phyloP scores from a whole-genome alignment of 2,329 filamentous ascomycete genomes.

The Neofusicoccum umdonicola region DNA sequence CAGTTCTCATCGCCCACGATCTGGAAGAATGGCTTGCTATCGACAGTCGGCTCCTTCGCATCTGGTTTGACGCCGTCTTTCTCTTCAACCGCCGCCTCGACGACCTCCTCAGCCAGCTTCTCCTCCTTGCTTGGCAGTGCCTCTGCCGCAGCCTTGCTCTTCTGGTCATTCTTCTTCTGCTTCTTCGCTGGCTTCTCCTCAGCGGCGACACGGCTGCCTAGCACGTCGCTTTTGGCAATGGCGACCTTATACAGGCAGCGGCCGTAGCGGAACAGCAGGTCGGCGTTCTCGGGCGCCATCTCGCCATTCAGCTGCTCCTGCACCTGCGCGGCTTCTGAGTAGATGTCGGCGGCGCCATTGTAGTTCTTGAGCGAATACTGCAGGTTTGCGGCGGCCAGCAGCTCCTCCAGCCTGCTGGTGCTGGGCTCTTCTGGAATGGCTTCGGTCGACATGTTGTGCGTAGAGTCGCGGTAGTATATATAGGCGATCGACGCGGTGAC shows the following conservation, averaged over 20 bases:
- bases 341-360: conserved; percentile 78
- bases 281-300: conserved; percentile 84
- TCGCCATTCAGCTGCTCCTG: conserved; percentile 90
- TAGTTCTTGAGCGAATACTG: conserved; percentile 90
- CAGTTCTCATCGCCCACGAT: conserved; percentile 95
- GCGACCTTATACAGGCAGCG: conserved; percentile 92
- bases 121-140: conserved; percentile 35
- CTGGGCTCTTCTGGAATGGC: conserved; percentile 31
- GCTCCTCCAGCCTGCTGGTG: conserved; percentile 69
- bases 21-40: conserved; percentile 79
- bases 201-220: conserved; percentile 74
- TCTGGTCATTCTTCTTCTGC: conserved; percentile 44
- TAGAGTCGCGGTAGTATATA: neutral
- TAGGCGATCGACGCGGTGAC: neutral
- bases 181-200: conserved; percentile 50
- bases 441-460: conserved; percentile 1
- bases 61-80: conserved; percentile 44
- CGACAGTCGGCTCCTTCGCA: conserved; percentile 38
- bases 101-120: conserved; percentile 43
- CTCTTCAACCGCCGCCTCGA: conserved; percentile 41
- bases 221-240: conserved; percentile 88
- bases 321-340: conserved; percentile 78
- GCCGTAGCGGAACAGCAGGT: conserved; percentile 91
- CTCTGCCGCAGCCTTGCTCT: conserved; percentile 26
- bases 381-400: conserved; percentile 76